Base-by-base conservation (phyloP, 2,329 filamentous ascomycete genomes). In the Penicillium janthinellum region DNA sequence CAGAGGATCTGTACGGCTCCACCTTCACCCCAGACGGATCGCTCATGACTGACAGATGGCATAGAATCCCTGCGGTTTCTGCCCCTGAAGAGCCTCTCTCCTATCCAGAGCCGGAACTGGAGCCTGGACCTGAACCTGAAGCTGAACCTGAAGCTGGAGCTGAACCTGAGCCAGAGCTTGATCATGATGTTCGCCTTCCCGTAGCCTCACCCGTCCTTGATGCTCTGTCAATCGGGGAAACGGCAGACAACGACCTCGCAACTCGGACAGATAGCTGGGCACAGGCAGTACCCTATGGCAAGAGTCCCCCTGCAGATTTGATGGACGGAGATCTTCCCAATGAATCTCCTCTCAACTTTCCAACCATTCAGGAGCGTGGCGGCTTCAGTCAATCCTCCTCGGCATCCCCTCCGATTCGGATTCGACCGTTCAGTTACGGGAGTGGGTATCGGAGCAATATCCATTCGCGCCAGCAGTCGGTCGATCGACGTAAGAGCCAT, bases 221-320 rank as follows among this genome's bases (percentile, higher is more conserved):
- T 60, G 73, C 73, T 15, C 67, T 79, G 20, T 71, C 74, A 14
- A 64, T 76, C 34, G 65, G 64, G 50, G 70, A 70, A 28, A 66
- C 70, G 15, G 66, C 67, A 6, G 73, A 74, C 20, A 73, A 70
- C 44, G 75, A 79, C 49, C 68, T 76, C 7, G 67, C 66, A 35
- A 67, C 69, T 42, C 71, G 76, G 45, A 79, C 77, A 5, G 75
- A 75, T 64, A 77, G 73, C n/a, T 81, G 78, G 78, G 74, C 77
- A 38, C 74, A 75, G 54, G 74, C 76, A 12, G 73, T 80, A n/a
- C 77, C 78, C 0, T 79, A 74, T 66, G 76, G 77, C 22, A 77
- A 77, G 56, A 80, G 77, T 47, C 78, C 78, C n/a, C 77, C 78
- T 11, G 73, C 69, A 25, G 73, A 78, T 60, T 62, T 73, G 12